Percentiles rank a stretch among this genome's conserved stretches.
phyloP scores from a whole-genome alignment of 2,329 filamentous ascomycete species.

The Microascus cirrosus region DNA sequence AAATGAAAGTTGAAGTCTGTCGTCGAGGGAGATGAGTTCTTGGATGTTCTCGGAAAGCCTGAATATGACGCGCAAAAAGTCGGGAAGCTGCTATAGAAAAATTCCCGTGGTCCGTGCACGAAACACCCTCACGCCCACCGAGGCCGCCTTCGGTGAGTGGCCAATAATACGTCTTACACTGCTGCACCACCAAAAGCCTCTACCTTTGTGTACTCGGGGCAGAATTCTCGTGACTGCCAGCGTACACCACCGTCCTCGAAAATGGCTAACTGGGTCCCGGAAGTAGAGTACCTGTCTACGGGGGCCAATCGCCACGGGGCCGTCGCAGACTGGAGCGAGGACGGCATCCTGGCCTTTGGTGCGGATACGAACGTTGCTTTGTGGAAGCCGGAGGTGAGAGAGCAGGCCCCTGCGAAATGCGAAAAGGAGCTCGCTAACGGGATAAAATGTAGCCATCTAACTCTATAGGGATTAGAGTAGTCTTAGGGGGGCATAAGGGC shows the following conservation, averaged over 20 bases:
- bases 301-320: constrained; percentile 86
- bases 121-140: background rate
- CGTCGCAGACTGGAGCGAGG: constrained; percentile 76
- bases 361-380: constrained; percentile 80
- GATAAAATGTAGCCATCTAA: constrained; percentile 18
- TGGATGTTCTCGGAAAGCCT: background rate
- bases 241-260: background rate
- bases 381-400: constrained; percentile 70
- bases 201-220: background rate
- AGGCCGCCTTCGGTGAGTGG: background rate
- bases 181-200: background rate
- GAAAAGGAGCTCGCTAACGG: background rate
- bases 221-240: background rate
- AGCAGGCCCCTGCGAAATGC: background rate
- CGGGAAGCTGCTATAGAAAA: background rate
- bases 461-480: constrained; percentile 46
- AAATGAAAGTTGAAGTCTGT: background rate
- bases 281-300: constrained; percentile 51
- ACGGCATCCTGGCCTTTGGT: constrained; percentile 74
- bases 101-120: constrained; percentile 3
- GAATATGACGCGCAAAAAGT: background rate
- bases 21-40: background rate
- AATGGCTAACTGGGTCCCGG: constrained; percentile 19
- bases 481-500: constrained; percentile 68
- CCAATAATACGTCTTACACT: background rate